Percentiles rank a stretch among this genome's conserved stretches.
Conservation (phyloP, 768 basidiomycete genomes). For the Kondoa subrosea region DNA sequence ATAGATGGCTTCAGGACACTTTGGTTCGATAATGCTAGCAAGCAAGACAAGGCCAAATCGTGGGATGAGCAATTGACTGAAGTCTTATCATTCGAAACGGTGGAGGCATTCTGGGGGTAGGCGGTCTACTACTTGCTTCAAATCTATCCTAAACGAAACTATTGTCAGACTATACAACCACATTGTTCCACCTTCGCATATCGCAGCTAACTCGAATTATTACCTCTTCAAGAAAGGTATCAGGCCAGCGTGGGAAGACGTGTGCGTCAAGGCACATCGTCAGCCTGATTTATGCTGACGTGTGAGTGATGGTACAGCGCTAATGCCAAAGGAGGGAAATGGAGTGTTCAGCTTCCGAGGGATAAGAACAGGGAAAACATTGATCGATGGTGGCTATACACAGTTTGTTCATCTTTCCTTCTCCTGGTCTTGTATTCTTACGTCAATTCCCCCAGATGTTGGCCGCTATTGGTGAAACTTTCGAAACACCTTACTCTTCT, state of each 20-base stretch:
- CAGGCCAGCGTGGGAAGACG: conserved; percentile 27
- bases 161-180: conserved; percentile 17
- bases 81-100: conserved; percentile 85
- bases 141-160: not conserved
- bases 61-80: conserved; percentile 99
- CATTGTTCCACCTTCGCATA: conserved; percentile 80
- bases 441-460: conserved; percentile 56
- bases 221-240: conserved; percentile 82
- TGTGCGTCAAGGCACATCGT: not conserved
- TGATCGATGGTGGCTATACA: conserved; percentile 97
- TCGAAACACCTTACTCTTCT: conserved; percentile 56
- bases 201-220: conserved; percentile 95
- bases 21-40: conserved; percentile 74
- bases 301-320: conserved; percentile 57
- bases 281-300: conserved; percentile 41
- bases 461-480: conserved; percentile 96
- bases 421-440: conserved; percentile 17
- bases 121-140: conserved; percentile 28
- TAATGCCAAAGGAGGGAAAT: conserved; percentile 94
- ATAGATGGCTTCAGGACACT: conserved; percentile 53
- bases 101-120: conserved; percentile 99
- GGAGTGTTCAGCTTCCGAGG: conserved; percentile 91
- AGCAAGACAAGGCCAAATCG: conserved; percentile 44
- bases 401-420: conserved; percentile 40
- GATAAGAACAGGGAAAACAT: conserved; percentile 73